Percentiles rank a stretch among this genome's conserved stretches.
Evolutionary conservation across 139 green algal genomes (phyloP).

Genomic region (Coccomyxa sp.): DNA sequence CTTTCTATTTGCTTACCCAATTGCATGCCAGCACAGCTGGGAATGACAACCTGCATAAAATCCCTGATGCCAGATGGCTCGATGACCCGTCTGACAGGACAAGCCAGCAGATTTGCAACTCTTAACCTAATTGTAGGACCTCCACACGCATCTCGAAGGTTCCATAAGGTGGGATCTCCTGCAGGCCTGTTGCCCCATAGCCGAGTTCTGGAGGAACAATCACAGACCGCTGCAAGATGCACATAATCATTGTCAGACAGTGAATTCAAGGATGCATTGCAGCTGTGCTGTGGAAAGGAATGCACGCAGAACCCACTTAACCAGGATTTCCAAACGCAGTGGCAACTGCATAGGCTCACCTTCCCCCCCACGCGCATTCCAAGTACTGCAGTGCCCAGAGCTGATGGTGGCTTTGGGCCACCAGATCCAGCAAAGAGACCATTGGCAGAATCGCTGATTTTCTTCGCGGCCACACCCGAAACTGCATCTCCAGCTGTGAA

Average conservation of each 20-base stretch:
- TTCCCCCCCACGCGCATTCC: constrained; percentile 88
- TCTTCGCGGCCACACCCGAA: constrained; percentile 12
- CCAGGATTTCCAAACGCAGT: background rate
- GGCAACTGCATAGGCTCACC: constrained; percentile 24
- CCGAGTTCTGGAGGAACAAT: constrained; percentile 30
- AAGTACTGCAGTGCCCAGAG: constrained; percentile 66
- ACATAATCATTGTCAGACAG: background rate
- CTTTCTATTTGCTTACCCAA: no score
- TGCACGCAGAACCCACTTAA: no score
- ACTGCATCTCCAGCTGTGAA: constrained; percentile 71
- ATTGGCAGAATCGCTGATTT: constrained; percentile 41
- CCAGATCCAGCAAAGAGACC: constrained; percentile 65
- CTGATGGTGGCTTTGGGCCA: constrained; percentile 82
- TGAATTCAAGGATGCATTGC: no score
- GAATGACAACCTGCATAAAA: no score
- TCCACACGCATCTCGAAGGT: constrained; percentile 37
- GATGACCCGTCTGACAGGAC: no score
- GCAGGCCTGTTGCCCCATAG: constrained; percentile 31
- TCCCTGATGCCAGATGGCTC: no score
- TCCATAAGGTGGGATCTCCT: constrained; percentile 41
- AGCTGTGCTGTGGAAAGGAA: no score
- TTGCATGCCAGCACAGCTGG: no score
- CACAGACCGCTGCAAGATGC: constrained; percentile 15
- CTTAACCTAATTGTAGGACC: background rate
- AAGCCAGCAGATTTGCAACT: no score